phyloP scores from a whole-genome alignment of 495 filamentous ascomycete species.

The Hypoxylon subgilvum region DNA sequence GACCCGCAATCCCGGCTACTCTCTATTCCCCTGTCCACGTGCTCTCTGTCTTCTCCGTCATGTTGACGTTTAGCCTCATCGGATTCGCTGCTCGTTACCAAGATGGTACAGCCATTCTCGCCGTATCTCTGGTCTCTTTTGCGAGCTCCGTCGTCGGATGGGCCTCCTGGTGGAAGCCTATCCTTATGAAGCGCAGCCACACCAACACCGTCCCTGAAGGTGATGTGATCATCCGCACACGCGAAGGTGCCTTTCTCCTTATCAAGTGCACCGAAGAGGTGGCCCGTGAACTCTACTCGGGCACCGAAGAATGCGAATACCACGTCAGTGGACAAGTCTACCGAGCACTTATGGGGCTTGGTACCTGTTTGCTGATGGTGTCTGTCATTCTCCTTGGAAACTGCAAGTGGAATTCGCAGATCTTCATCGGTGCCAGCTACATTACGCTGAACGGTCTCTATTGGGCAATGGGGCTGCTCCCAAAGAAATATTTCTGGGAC shows the following conservation, averaged over 20 bases:
- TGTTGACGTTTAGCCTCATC: conserved; percentile 57
- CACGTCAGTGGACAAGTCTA: conserved; percentile 51
- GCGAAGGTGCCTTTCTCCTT: conserved; percentile 65
- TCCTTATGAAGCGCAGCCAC: conserved; percentile 55
- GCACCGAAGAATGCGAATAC: conserved; percentile 63
- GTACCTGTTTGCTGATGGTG: conserved; percentile 66
- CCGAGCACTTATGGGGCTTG: conserved; percentile 60
- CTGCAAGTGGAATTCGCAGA: conserved; percentile 64
- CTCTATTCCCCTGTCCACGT: conserved; percentile 58
- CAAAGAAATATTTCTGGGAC: conserved; percentile 57
- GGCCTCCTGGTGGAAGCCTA: conserved; percentile 61
- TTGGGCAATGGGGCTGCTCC: conserved; percentile 61
- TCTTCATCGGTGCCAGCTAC: conserved; percentile 62
- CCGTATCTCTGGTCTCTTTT: conserved; percentile 52
- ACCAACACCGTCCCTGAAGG: conserved; percentile 59
- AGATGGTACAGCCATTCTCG: conserved; percentile 62
- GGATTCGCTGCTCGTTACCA: conserved; percentile 38
- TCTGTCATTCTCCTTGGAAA: conserved; percentile 67
- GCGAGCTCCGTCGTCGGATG: conserved; percentile 59
- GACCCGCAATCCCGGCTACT: conserved; percentile 54
- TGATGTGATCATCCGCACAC: conserved; percentile 66
- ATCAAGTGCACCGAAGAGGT: conserved; percentile 68
- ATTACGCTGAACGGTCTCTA: conserved; percentile 66
- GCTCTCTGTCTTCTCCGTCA: conserved; percentile 55
- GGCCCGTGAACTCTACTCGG: conserved; percentile 67